Percentiles rank a stretch among this genome's conserved stretches.
Evolutionary conservation across 352 stramenopile genomes (phyloP).

Genomic region (Thraustochytrium sp.): DNA sequence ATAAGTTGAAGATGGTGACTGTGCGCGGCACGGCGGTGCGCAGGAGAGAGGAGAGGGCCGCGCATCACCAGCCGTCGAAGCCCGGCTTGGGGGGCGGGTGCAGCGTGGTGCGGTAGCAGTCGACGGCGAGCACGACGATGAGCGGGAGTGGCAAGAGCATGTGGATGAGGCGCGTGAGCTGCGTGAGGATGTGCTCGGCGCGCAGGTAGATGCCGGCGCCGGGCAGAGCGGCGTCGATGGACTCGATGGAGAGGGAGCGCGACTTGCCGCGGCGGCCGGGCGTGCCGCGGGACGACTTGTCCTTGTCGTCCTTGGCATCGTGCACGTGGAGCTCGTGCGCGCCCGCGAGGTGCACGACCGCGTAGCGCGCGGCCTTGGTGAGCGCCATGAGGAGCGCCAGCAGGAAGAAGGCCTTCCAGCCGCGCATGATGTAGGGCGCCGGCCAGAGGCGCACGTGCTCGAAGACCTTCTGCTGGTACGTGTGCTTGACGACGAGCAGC

Average conservation of each 20-base stretch:
- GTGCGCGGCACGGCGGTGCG: too few relatives aligned
- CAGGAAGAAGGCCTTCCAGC: not conserved
- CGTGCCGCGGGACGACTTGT: too few relatives aligned
- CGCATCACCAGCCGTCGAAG: not conserved
- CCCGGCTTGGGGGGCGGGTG: not conserved
- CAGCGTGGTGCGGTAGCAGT: not conserved
- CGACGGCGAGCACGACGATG: slow-evolving; percentile 4
- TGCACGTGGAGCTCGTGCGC: not conserved
- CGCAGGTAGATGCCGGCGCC: not conserved
- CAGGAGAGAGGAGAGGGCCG: not conserved
- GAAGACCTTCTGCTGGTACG: not conserved
- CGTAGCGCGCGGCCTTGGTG: not conserved
- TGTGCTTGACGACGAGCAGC: slow-evolving; percentile 33
- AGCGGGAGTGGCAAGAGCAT: not conserved
- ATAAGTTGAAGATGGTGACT: too few relatives aligned
- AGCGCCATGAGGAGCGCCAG: not conserved
- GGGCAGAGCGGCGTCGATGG: not conserved
- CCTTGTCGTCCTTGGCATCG: not conserved
- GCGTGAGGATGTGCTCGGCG: not conserved
- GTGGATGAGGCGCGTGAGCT: not conserved
- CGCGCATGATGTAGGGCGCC: not conserved
- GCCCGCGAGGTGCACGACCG: not conserved
- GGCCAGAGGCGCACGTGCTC: not conserved
- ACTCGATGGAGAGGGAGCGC: not conserved
- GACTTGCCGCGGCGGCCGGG: not conserved